These are phyloP conservation scores for Eucalyptus marginata DNA, from an alignment of 345 rosid genomes.

Conservation along the genomic window DNA sequence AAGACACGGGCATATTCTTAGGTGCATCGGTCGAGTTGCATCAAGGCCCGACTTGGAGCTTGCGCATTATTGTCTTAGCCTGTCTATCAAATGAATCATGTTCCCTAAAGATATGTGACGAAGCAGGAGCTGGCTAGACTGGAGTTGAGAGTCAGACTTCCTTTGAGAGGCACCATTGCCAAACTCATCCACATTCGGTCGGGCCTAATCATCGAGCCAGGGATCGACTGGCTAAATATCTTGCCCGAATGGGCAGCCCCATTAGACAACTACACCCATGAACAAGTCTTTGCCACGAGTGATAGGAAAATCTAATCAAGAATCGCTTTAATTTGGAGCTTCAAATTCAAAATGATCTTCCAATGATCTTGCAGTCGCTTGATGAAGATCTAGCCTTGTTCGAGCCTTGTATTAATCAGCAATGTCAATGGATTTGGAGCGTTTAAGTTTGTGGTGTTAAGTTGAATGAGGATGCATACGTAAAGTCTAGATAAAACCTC, in stretches of 20 bases:
- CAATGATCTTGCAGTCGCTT: neutral
- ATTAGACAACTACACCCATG: neutral
- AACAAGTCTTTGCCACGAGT: neutral
- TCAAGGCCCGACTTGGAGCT: neutral
- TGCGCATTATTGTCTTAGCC: neutral
- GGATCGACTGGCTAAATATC: neutral
- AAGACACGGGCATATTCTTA: neutral
- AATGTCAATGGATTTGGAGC: neutral
- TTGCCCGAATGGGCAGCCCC: neutral
- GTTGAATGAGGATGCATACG: neutral
- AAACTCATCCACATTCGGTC: neutral
- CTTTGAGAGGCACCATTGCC: neutral
- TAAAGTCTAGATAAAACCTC: neutral
- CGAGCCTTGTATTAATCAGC: neutral
- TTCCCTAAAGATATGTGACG: neutral
- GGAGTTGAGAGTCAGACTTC: neutral
- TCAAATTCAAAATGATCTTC: neutral
- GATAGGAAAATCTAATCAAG: neutral
- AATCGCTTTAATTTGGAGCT: neutral
- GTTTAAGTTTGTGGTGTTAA: neutral
- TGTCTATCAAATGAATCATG: neutral
- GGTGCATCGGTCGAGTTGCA: neutral
- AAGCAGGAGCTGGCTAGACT: neutral
- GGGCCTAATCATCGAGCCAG: neutral
- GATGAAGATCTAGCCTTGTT: neutral